Evolutionary conservation across 768 basidiomycete genomes (phyloP), one percentile per base, ranked within the genome.

Genomic region (Naganishia randhawae): DNA sequence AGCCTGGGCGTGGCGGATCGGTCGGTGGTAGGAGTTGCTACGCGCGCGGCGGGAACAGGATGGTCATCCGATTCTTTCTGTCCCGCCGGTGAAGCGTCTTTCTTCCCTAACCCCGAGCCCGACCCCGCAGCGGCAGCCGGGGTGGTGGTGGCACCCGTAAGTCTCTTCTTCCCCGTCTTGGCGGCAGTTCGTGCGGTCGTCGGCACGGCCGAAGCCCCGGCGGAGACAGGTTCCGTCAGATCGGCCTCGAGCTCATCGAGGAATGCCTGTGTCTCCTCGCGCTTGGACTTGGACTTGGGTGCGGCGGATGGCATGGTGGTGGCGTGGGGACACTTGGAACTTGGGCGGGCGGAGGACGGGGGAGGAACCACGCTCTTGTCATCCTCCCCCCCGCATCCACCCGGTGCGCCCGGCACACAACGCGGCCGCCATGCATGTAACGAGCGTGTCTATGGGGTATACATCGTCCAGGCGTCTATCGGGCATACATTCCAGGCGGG

Each of bases 231-330:
- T 27, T 61, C 66, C 16, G 54, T n/a, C 27, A 39, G 35, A 55
- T 67, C 66, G 19, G 53, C 66, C 41, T 64, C 75, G 55, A 98
- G 89, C 77, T 95, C 92, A 76, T 96, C 92, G 51, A 98, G 88
- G 81, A 98, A 88, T 75, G 88, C 89, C 25, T 93, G 87, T 25
- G 91, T 95, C 79, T 98, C 94, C 54, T 82, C 81, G 14, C 76
- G 75, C 67, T 79, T 79, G 32, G 75, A 76, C 69, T 70, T 70
- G 16, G 53, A 31, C 48, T 75, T 55, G 11, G 54, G 32, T 10
- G 51, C 51, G 51, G 51, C n/a, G n/a, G n/a, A n/a, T n/a, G n/a
- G 31, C 51, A 52, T 52, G 51, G 27, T 17, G 51, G 45, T n/a
- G 45, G n/a, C 25, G 45, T 48, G 45, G n/a, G n/a, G n/a, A n/a